phyloP scores from a whole-genome alignment of 1,284 basidiomycete genomes.

The Rhodotorula mucilaginosa region DNA sequence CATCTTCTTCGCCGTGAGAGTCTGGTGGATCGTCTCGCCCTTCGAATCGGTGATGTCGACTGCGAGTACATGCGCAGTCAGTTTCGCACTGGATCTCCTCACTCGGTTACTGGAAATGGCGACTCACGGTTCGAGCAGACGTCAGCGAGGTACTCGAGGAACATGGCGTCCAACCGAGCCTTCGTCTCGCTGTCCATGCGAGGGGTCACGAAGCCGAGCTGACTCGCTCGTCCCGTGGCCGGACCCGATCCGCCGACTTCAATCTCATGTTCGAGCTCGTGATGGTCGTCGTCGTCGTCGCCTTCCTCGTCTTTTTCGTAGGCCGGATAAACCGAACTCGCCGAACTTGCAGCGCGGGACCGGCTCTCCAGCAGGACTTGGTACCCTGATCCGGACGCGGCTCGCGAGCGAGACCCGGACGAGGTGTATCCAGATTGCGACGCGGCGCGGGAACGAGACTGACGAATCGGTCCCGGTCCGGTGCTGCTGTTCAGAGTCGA shows the following conservation, averaged over 20 bases:
- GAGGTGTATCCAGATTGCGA: conserved; percentile 37
- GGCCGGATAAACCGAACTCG: conserved; percentile 33
- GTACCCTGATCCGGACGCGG: conserved; percentile 39
- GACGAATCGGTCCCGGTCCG: conserved; percentile 23
- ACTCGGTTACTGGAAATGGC: conserved; percentile 15
- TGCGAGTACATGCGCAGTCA: conserved; percentile 47
- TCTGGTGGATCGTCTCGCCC: conserved; percentile 96
- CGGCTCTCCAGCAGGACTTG: conserved; percentile 38
- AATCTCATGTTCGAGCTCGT: conserved; percentile 28
- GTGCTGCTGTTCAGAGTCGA: neutral
- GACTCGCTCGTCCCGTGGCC: conserved; percentile 10
- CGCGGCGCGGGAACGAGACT: conserved; percentile 35
- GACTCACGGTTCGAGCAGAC: conserved; percentile 85
- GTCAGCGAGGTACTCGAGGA: conserved; percentile 82
- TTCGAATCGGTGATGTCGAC: conserved; percentile 90
- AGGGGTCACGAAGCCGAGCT: conserved; percentile 39
- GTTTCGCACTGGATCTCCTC: neutral
- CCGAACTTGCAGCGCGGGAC: conserved; percentile 35
- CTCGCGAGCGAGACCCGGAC: conserved; percentile 39
- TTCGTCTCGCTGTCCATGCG: conserved; percentile 64
- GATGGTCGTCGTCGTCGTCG: conserved; percentile 28
- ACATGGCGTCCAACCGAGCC: conserved; percentile 79
- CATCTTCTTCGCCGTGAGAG: conserved; percentile 95
- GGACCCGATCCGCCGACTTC: conserved; percentile 14
- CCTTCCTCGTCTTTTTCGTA: conserved; percentile 38